These are phyloP conservation scores for Paecilomyces formosus DNA, from an alignment of 2,329 filamentous ascomycete genomes.

Conservation along the genomic window DNA sequence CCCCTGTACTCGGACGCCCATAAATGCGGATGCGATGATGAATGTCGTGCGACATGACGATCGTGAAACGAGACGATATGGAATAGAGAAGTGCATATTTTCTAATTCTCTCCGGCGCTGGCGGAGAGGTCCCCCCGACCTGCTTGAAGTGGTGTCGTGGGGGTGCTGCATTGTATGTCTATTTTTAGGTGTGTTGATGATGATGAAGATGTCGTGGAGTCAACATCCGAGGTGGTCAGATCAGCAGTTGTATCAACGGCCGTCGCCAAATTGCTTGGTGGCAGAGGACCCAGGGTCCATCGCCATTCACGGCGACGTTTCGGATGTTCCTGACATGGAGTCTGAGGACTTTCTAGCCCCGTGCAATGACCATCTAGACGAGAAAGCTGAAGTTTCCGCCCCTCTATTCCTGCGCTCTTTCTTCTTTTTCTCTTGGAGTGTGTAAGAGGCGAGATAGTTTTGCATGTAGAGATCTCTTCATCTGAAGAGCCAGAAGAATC, in stretches of 20 bases:
- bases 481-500: conserved; percentile 18
- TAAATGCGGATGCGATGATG: not conserved
- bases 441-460: conserved; percentile 5
- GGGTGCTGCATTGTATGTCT: not conserved
- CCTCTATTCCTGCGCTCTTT: conserved; percentile 22
- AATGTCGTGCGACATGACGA: not conserved
- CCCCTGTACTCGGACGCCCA: not conserved
- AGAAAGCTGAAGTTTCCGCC: conserved; percentile 30
- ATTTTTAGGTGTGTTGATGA: not conserved
- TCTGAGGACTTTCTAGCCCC: conserved; percentile 41
- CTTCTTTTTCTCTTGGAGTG: conserved; percentile 29
- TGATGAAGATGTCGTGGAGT: not conserved
- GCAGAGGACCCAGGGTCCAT: conserved; percentile 48
- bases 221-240: not conserved
- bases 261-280: conserved; percentile 3
- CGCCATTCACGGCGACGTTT: conserved; percentile 50
- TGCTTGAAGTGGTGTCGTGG: not conserved
- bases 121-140: not conserved
- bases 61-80: not conserved
- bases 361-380: conserved; percentile 34
- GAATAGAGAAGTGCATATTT: not conserved
- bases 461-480: conserved; percentile 17
- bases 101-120: not conserved
- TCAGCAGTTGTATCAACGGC: not conserved
- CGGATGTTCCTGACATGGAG: conserved; percentile 45